Evolutionary conservation across 441 rosid genomes (phyloP).

Genomic region (Mallotus repandus): DNA sequence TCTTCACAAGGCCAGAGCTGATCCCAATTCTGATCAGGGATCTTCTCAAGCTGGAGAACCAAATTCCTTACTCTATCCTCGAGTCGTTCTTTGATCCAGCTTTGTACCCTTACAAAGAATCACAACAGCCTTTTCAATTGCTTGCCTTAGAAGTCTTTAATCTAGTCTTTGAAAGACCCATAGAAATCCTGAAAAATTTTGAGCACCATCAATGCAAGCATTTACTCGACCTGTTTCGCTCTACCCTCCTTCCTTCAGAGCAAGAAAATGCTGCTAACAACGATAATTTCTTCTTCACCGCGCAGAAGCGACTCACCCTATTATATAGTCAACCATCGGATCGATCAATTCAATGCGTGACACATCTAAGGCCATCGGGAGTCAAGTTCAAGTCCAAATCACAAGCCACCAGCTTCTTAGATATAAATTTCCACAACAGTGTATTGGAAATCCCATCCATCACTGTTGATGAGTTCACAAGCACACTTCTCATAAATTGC

Average conservation of each 20-base stretch:
- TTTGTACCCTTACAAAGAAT: neutral
- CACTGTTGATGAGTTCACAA: too few species aligned
- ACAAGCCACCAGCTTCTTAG: slow-evolving; percentile 6
- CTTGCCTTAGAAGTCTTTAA: slow-evolving; percentile 16
- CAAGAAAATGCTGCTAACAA: neutral
- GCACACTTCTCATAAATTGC: too few species aligned
- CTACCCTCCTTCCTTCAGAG: neutral
- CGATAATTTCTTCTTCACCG: too few species aligned
- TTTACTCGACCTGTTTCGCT: slow-evolving; percentile 4
- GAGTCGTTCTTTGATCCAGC: neutral
- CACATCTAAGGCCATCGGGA: slow-evolving; percentile 18
- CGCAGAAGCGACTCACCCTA: too few species aligned
- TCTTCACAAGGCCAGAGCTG: slow-evolving; percentile 21
- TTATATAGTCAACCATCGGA: neutral
- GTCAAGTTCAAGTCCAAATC: slow-evolving; percentile 20
- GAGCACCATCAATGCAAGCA: neutral
- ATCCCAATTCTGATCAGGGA: slow-evolving; percentile 23
- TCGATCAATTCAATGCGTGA: slow-evolving; percentile 6
- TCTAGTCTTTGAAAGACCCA: slow-evolving; percentile 13
- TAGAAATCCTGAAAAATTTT: neutral
- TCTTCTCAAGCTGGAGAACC: slow-evolving; percentile 28
- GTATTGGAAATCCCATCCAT: too few species aligned
- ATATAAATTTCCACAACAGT: slow-evolving; percentile 1
- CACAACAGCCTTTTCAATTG: neutral
- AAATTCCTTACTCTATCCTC: slow-evolving; percentile 25